These are phyloP conservation scores for Stemphylium beticola DNA, from an alignment of 2,329 filamentous ascomycete genomes.

Conservation along the genomic window DNA sequence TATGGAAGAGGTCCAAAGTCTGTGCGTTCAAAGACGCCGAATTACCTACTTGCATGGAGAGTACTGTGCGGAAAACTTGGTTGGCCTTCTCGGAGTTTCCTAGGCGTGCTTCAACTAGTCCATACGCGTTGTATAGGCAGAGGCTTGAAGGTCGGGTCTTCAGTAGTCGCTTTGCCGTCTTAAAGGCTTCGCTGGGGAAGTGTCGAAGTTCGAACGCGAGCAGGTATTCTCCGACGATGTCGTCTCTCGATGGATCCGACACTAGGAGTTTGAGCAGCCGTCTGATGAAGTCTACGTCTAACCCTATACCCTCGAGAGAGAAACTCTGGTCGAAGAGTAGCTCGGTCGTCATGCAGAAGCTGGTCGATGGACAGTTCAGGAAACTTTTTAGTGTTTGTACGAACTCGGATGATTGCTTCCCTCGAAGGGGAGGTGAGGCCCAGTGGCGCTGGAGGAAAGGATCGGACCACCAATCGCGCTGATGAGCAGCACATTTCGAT, in stretches of 20 bases:
- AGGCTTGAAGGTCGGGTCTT: slow-evolving; percentile 70
- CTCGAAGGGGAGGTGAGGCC: background rate
- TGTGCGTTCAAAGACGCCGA: slow-evolving; percentile 59
- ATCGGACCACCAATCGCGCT: slow-evolving; percentile 57
- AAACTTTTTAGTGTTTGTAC: slow-evolving; percentile 13
- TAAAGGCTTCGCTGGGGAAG: slow-evolving; percentile 64
- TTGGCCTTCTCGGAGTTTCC: slow-evolving; percentile 64
- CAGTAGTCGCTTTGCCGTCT: slow-evolving; percentile 74
- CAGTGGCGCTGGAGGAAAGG: slow-evolving; percentile 58
- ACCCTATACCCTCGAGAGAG: slow-evolving; percentile 7
- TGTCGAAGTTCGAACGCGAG: slow-evolving; percentile 70
- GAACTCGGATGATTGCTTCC: slow-evolving; percentile 17
- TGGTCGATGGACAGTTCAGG: slow-evolving; percentile 15
- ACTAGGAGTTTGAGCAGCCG: slow-evolving; percentile 64
- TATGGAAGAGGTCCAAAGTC: slow-evolving; percentile 60
- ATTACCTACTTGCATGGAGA: slow-evolving; percentile 61
- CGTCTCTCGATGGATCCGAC: slow-evolving; percentile 37
- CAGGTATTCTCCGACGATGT: slow-evolving; percentile 69
- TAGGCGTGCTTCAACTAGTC: slow-evolving; percentile 69
- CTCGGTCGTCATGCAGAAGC: slow-evolving; percentile 32
- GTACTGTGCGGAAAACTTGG: slow-evolving; percentile 71
- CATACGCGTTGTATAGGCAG: slow-evolving; percentile 79
- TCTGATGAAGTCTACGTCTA: slow-evolving; percentile 28
- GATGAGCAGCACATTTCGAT: slow-evolving; percentile 28
- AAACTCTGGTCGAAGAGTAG: slow-evolving; percentile 36